phyloP scores from a whole-genome alignment of 176 grass and related monocot genomes.

The Triticum turgidum region DNA sequence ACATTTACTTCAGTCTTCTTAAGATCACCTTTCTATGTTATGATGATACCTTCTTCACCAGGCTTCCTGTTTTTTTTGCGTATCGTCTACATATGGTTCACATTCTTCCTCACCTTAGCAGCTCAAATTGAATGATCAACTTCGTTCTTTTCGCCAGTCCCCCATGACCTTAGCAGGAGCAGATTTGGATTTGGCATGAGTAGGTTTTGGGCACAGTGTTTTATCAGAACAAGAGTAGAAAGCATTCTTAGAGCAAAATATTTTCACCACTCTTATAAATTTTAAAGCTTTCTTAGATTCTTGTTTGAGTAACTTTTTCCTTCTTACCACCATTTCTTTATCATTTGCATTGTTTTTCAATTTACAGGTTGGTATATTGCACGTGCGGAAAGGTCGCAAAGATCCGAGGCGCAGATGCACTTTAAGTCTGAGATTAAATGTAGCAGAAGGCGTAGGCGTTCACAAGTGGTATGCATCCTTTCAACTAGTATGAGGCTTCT shows the following conservation, averaged over 20 bases:
- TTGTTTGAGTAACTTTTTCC: too few species aligned
- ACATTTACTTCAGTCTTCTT: neutral
- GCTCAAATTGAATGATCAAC: neutral
- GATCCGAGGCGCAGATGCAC: too few species aligned
- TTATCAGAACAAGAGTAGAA: neutral
- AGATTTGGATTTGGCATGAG: neutral
- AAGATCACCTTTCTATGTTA: neutral
- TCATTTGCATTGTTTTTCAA: too few species aligned
- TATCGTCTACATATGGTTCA: neutral
- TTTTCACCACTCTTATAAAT: too few species aligned
- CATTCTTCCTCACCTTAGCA: neutral
- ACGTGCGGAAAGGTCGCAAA: too few species aligned
- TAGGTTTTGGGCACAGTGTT: neutral
- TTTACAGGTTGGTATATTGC: too few species aligned
- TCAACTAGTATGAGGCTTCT: too few species aligned
- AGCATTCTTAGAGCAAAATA: neutral
- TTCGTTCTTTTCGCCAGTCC: neutral
- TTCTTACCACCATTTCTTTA: too few species aligned
- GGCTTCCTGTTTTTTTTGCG: neutral
- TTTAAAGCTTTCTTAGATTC: too few species aligned
- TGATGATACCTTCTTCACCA: neutral
- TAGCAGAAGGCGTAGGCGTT: too few species aligned
- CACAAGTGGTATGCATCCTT: too few species aligned
- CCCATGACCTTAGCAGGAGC: neutral
- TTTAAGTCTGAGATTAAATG: too few species aligned